Evolutionary conservation across 768 basidiomycete species (phyloP).

Genomic region (Nevesoporus exiguus): DNA sequence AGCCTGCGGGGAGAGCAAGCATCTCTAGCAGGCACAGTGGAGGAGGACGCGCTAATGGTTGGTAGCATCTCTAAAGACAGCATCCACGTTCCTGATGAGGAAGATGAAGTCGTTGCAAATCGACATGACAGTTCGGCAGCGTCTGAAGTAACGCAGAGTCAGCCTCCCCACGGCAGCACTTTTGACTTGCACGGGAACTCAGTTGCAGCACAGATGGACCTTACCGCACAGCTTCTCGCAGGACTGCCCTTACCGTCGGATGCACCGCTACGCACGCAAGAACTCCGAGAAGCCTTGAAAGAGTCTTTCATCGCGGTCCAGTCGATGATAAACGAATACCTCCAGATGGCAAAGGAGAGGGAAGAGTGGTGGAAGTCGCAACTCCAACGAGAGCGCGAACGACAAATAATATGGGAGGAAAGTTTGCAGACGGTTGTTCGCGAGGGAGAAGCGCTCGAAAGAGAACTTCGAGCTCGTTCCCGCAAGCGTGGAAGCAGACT

Average conservation of each 20-base stretch:
- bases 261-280: constrained; percentile 25
- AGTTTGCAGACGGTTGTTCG: constrained; percentile 81
- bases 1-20: constrained; percentile 23
- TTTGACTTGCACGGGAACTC: constrained; percentile 72
- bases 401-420: constrained; percentile 83
- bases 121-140: constrained; percentile 47
- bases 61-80: constrained; percentile 15
- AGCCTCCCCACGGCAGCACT: constrained; percentile 54
- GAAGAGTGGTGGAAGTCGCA: constrained; percentile 75
- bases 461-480: constrained; percentile 63
- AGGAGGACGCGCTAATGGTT: constrained; percentile 8
- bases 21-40: constrained; percentile 23
- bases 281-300: constrained; percentile 50
- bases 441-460: constrained; percentile 82
- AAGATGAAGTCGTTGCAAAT: constrained; percentile 30
- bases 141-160: constrained; percentile 37
- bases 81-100: constrained; percentile 28
- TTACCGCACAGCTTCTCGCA: constrained; percentile 62
- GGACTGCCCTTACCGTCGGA: constrained; percentile 38
- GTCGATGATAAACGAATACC: constrained; percentile 60
- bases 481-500: constrained; percentile 58
- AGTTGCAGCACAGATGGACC: constrained; percentile 71
- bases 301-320: constrained; percentile 58
- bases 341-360: constrained; percentile 67
- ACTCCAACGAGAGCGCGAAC: constrained; percentile 59